These are phyloP conservation scores for Alternaria sp. DNA, from an alignment of 2,329 filamentous ascomycete species.

Conservation along the genomic window DNA sequence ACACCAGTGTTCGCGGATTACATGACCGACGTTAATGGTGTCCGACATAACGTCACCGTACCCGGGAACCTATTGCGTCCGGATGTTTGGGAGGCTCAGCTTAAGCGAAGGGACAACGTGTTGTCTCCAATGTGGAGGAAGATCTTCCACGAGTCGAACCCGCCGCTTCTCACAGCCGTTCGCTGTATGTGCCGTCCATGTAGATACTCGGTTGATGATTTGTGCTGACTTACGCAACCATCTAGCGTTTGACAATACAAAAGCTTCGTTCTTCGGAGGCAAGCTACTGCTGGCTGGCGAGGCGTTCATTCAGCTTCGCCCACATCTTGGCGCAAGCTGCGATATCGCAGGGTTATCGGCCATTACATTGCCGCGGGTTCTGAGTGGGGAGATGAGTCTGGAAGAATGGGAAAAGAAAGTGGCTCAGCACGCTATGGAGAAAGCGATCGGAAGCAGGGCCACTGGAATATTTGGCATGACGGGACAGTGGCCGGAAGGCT, in stretches of 20 bases:
- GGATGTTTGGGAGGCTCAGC: slow-evolving; percentile 43
- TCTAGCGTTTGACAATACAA: slow-evolving; percentile 38
- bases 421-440: slow-evolving; percentile 30
- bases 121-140: slow-evolving; percentile 49
- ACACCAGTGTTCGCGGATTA: slow-evolving; percentile 43
- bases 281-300: slow-evolving; percentile 54
- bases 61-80: slow-evolving; percentile 45
- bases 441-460: slow-evolving; percentile 17
- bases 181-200: slow-evolving; percentile 23
- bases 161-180: slow-evolving; percentile 53
- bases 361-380: slow-evolving; percentile 41
- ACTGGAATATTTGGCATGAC: slow-evolving; percentile 21
- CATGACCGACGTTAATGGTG: slow-evolving; percentile 51
- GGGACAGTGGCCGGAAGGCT: slow-evolving; percentile 18
- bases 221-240: not conserved
- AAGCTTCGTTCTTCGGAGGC: slow-evolving; percentile 46
- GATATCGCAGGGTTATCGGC: slow-evolving; percentile 53
- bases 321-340: slow-evolving; percentile 53
- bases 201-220: rapidly evolving
- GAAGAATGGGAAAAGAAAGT: slow-evolving; percentile 40
- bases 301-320: slow-evolving; percentile 51
- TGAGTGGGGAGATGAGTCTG: slow-evolving; percentile 40
- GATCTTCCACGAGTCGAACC: slow-evolving; percentile 41
- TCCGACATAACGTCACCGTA: slow-evolving; percentile 48
- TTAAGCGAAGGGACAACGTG: slow-evolving; percentile 18